A percentile compares a stretch with the other conserved stretches of the same genome.
These are phyloP conservation scores for Boletus sp. DNA, from an alignment of 1,284 basidiomycete genomes.

Conservation along the genomic window DNA sequence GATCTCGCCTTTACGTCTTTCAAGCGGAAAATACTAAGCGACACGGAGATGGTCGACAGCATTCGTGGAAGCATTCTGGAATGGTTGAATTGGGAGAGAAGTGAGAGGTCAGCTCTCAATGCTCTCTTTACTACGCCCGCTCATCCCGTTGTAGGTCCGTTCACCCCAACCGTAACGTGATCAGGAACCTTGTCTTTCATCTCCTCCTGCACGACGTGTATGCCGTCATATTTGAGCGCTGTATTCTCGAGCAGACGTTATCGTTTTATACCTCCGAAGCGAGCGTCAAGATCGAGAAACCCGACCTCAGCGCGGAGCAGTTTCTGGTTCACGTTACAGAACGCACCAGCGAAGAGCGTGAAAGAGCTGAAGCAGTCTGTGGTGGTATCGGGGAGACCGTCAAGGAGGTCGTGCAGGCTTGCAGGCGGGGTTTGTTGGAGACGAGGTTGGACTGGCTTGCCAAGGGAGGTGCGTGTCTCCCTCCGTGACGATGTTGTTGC, in stretches of 20 bases:
- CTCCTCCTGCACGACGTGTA: constrained; percentile 56
- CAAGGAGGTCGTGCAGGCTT: constrained; percentile 42
- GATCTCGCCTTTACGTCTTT: constrained; percentile 53
- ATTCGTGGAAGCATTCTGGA: constrained; percentile 47
- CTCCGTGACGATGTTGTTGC: not conserved
- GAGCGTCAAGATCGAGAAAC: constrained; percentile 33
- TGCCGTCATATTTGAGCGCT: constrained; percentile 47
- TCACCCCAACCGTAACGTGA: constrained; percentile 35
- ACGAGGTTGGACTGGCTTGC: constrained; percentile 56
- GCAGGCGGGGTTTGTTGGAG: constrained; percentile 51
- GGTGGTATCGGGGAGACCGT: constrained; percentile 41
- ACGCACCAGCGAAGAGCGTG: constrained; percentile 53
- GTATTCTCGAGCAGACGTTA: constrained; percentile 46
- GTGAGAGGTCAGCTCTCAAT: constrained; percentile 35
- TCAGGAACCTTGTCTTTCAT: constrained; percentile 49
- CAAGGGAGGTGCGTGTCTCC: constrained; percentile 43
- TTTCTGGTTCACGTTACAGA: constrained; percentile 53
- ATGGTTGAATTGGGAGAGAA: constrained; percentile 59
- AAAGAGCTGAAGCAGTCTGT: constrained; percentile 50
- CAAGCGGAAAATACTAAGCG: constrained; percentile 47
- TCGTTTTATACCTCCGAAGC: constrained; percentile 56
- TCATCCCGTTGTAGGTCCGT: constrained; percentile 22
- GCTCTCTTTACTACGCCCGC: not conserved
- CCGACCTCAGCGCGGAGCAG: constrained; percentile 42
- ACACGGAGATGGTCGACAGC: constrained; percentile 41